phyloP scores from a whole-genome alignment of 2,329 filamentous ascomycete genomes.

The Colletotrichum acutatum region DNA sequence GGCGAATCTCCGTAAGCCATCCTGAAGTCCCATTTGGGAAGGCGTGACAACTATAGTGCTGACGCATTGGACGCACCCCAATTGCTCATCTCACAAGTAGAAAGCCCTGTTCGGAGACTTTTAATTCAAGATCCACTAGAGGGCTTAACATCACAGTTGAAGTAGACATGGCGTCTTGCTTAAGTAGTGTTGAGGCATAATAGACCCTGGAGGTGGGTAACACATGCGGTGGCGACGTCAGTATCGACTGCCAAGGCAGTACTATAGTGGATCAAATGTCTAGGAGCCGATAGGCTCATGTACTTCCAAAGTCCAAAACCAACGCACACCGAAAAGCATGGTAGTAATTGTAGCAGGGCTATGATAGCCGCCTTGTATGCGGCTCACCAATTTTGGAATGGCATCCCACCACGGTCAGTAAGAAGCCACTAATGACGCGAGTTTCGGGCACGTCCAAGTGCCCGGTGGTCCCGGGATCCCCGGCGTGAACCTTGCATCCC shows the following conservation, averaged over 20 bases:
- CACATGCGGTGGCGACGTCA: not conserved
- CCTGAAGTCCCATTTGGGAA: not conserved
- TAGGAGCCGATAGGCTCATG: not conserved
- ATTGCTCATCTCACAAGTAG: not conserved
- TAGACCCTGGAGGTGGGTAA: not conserved
- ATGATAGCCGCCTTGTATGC: not conserved
- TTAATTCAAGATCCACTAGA: not conserved
- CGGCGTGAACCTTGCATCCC: not conserved
- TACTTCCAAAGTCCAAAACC: not conserved
- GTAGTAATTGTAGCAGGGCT: not conserved
- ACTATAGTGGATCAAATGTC: not conserved
- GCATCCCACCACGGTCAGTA: not conserved
- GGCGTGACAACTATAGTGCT: not conserved
- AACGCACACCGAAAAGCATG: not conserved
- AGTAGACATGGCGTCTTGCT: not conserved
- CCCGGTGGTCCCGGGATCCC: not conserved
- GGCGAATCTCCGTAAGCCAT: not conserved
- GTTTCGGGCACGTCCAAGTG: not conserved
- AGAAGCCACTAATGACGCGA: not conserved
- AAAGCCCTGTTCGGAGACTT: not conserved
- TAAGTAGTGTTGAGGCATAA: not conserved
- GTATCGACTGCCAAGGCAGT: not conserved
- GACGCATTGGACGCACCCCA: not conserved
- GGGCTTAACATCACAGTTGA: not conserved
- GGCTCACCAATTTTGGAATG: not conserved